A percentile compares a stretch with the other conserved stretches of the same genome.
Conservation (phyloP, 2,329 filamentous ascomycete species). For the Colletotrichum eremochloae region DNA sequence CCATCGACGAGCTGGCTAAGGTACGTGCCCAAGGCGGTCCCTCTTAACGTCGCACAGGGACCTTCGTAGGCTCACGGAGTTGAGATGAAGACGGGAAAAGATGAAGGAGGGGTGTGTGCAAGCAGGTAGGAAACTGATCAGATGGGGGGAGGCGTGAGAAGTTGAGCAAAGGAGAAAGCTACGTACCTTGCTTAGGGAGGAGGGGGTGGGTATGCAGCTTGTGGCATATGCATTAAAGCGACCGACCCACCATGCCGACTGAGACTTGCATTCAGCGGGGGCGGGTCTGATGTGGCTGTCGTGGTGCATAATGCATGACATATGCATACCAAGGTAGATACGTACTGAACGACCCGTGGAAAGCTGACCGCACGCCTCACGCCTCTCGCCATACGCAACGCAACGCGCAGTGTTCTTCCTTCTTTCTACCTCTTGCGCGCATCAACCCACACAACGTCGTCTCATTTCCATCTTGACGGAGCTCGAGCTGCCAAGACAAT, state of each 20-base stretch:
- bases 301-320: slow-evolving; percentile 36
- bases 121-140: background rate
- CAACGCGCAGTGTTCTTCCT: background rate
- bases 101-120: slow-evolving; percentile 10
- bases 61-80: no score
- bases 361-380: slow-evolving; percentile 15
- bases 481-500: slow-evolving; percentile 37
- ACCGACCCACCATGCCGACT: background rate
- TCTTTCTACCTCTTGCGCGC: slow-evolving; percentile 20
- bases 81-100: background rate
- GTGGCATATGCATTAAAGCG: slow-evolving; percentile 19
- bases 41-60: no score
- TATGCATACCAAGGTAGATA: slow-evolving; percentile 23
- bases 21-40: no score
- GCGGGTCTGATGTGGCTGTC: background rate
- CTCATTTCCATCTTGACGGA: slow-evolving; percentile 24
- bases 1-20: slow-evolving; percentile 14
- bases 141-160: background rate
- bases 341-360: background rate
- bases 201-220: background rate
- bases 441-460: slow-evolving; percentile 38
- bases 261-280: slow-evolving; percentile 36
- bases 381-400: slow-evolving; percentile 6
- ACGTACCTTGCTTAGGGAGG: background rate
- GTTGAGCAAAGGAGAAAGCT: slow-evolving; percentile 8